These are phyloP conservation scores for Mitragyna speciosa DNA, from an alignment of 257 asterid species.

Conservation along the genomic window DNA sequence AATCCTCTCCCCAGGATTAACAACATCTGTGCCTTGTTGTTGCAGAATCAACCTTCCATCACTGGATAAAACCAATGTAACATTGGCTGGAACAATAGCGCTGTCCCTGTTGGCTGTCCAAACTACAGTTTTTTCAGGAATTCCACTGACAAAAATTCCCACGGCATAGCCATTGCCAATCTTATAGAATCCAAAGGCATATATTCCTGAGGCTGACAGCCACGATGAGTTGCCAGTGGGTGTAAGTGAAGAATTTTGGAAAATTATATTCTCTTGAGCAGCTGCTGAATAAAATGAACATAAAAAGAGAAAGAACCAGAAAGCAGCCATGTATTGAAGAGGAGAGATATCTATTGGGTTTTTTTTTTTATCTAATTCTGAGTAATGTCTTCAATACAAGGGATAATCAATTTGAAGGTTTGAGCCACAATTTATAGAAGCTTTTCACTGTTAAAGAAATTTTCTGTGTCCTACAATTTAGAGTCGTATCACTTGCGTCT, in stretches of 20 bases:
- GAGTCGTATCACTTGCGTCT: too few relatives aligned
- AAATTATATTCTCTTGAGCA: slow-evolving; percentile 39
- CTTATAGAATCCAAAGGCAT: slow-evolving; percentile 31
- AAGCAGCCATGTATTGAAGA: too few relatives aligned
- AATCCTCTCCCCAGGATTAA: neutral
- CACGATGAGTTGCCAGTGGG: slow-evolving; percentile 33
- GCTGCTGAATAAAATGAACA: slow-evolving; percentile 1
- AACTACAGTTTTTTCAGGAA: slow-evolving; percentile 25
- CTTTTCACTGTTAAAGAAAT: too few relatives aligned
- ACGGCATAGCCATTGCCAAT: slow-evolving; percentile 24
- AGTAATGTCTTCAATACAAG: too few relatives aligned
- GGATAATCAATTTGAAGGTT: too few relatives aligned
- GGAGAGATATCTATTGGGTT: too few relatives aligned
- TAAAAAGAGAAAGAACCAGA: neutral
- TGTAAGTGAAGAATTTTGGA: slow-evolving; percentile 40
- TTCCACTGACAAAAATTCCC: slow-evolving; percentile 13
- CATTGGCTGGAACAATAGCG: slow-evolving; percentile 19
- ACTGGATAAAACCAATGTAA: slow-evolving; percentile 19
- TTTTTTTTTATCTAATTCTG: too few relatives aligned
- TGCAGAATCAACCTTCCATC: slow-evolving; percentile 42
- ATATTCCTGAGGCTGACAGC: slow-evolving; percentile 24
- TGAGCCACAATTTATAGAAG: too few relatives aligned
- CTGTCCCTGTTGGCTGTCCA: slow-evolving; percentile 38
- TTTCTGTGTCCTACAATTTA: too few relatives aligned
- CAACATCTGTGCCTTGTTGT: slow-evolving; percentile 9